Base-by-base conservation (phyloP, 352 stramenopile species). In the Globisporangium echinulatum region DNA sequence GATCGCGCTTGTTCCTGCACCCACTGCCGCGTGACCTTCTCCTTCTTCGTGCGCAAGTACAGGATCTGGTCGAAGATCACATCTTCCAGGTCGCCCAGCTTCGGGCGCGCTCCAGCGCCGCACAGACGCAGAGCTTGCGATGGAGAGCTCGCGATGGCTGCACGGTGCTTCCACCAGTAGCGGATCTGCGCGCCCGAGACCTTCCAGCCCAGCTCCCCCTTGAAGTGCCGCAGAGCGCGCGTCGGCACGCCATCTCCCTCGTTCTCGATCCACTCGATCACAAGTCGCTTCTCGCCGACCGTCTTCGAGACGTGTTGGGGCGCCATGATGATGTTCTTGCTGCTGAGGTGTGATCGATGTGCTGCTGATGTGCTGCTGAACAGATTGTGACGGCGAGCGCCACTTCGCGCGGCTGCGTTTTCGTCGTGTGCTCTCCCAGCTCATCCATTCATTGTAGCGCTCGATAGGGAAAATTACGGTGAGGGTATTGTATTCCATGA, bases 101-200 rank as follows among this genome's bases (percentile, higher is more conserved):
- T 19, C 17, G 17, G 17, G 17, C 17, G 17, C 17, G 17, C 17
- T 19, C 17, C 17, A 19, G 17, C 17, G 17, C 17, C 17, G 17
- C 17, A 19, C 17, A 19, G 17, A 19, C 17, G 0, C 17, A 19
- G 17, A 19, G 17, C 17, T 19, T 19, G 17, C 17, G 17, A 19
- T 19, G 17, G 17, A 19, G 17, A 61, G 13, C 56, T 63, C 6
- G 46, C n/a, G 11, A 69, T 65, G 7, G 52, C 33, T 6, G 50
- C 48, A 42, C 25, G 54, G 37, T 62, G 49, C 40, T 66, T 63
- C 58, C 19, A 69, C 48, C 53, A 69, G 52, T 62, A 66, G 46
- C 49, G 53, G 42, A 69, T 66, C 54, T 69, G 58, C 17, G 55
- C 60, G 6, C 46, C 60, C 2, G 49, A 64, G 0, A 70, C 56